Evolutionary conservation across 768 basidiomycete genomes (phyloP).

Genomic region (Hypholoma fasciculare): DNA sequence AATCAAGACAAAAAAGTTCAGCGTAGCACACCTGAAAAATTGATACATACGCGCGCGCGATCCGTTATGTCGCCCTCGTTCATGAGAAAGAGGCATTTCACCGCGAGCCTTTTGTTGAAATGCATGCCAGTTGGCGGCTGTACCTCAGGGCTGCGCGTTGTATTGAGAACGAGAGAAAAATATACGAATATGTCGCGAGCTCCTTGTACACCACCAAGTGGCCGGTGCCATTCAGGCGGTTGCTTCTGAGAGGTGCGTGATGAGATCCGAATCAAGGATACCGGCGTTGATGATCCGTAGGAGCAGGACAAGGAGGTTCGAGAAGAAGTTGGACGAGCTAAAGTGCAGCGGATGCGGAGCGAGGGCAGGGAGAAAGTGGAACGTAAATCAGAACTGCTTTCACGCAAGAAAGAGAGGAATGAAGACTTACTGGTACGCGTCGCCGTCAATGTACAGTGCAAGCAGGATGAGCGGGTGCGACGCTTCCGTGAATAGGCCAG

Average conservation of each 20-base stretch:
- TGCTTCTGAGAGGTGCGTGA: constrained; percentile 89
- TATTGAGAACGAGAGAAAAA: constrained; percentile 5
- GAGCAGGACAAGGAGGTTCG: constrained; percentile 88
- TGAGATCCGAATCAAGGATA: constrained; percentile 82
- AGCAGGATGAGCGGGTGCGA: not conserved
- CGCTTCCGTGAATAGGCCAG: not conserved
- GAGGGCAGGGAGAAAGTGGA: too few relatives aligned
- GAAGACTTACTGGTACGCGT: constrained; percentile 35
- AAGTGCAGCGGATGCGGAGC: not conserved
- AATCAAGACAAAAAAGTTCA: too few relatives aligned
- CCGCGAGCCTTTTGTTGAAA: constrained; percentile 58
- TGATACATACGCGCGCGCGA: constrained; percentile 38
- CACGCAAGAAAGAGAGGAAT: too few relatives aligned
- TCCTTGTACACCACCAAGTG: constrained; percentile 89
- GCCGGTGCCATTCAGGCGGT: constrained; percentile 90
- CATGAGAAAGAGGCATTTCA: constrained; percentile 87
- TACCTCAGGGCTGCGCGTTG: constrained; percentile 3
- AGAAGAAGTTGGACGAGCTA: constrained; percentile 89
- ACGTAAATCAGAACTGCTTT: too few relatives aligned
- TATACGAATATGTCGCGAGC: constrained; percentile 71
- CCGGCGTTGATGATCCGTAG: constrained; percentile 89
- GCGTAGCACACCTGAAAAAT: too few relatives aligned
- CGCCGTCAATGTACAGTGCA: not conserved
- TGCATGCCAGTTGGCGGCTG: not conserved
- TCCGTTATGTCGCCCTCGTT: constrained; percentile 56